A percentile compares a stretch with the other conserved stretches of the same genome.
These are phyloP conservation scores for Tricholoma hemisulphureum DNA, from an alignment of 768 basidiomycete species.

Conservation along the genomic window DNA sequence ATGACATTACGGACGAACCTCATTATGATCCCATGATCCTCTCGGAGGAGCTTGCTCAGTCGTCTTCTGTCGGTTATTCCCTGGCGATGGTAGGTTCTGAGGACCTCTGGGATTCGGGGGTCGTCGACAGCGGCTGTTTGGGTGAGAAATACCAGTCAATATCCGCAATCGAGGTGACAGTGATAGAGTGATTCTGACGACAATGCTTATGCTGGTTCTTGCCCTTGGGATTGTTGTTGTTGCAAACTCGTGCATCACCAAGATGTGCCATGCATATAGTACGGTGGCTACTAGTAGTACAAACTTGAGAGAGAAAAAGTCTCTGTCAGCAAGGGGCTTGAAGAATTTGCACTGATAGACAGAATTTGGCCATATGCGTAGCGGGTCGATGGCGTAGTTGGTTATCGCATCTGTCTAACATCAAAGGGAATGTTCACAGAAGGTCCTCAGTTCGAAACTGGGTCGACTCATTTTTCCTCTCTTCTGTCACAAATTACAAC, in stretches of 20 bases:
- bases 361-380: no score
- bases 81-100: conserved; percentile 9
- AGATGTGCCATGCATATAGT: no score
- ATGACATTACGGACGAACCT: conserved; percentile 21
- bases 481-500: no score
- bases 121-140: conserved; percentile 8
- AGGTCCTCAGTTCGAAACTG: no score
- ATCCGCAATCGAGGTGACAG: no score
- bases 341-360: no score
- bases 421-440: no score
- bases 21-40: conserved; percentile 17
- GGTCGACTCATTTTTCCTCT: no score
- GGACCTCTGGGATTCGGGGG: conserved; percentile 6
- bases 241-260: no score
- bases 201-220: conserved; percentile 12
- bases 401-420: conserved; percentile 68
- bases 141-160: neutral
- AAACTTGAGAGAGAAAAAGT: no score
- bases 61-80: conserved; percentile 10
- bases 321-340: no score
- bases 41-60: conserved; percentile 7
- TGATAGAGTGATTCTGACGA: conserved; percentile 1
- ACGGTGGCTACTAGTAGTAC: no score
- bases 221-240: conserved; percentile 13
- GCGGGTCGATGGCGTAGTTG: conserved; percentile 67